These are phyloP conservation scores for Eleusine coracana DNA, from an alignment of 176 grass and related monocot species.

Conservation along the genomic window DNA sequence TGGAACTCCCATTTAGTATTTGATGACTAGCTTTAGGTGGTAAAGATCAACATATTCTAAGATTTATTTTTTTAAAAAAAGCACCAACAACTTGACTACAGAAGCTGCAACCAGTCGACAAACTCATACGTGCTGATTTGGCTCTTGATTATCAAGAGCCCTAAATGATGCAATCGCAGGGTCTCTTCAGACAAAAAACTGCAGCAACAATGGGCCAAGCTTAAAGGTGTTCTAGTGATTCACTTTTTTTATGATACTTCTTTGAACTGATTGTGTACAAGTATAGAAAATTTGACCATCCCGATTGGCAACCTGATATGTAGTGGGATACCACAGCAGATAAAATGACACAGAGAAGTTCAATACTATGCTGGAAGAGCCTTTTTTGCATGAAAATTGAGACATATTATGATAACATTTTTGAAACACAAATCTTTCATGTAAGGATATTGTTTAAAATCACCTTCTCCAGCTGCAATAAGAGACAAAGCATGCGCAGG, in stretches of 20 bases:
- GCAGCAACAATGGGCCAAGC: not conserved
- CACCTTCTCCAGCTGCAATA: conserved; percentile 98
- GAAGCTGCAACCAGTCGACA: not conserved
- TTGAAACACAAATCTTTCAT: conserved; percentile 5
- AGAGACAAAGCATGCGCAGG: conserved; percentile 98
- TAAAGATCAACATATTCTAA: not conserved
- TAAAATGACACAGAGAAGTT: not conserved
- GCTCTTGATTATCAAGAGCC: not conserved
- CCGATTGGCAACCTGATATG: not conserved
- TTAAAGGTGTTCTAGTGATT: not conserved
- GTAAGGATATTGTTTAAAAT: conserved; percentile 17
- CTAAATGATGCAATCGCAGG: not conserved
- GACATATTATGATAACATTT: conserved; percentile 6
- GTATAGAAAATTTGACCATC: not conserved
- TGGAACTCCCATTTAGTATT: not conserved
- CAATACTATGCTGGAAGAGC: not conserved
- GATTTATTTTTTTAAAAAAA: not conserved
- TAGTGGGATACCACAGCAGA: not conserved
- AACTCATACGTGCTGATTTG: not conserved
- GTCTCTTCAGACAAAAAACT: not conserved
- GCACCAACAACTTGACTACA: not conserved
- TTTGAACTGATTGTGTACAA: not conserved
- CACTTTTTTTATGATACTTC: not conserved
- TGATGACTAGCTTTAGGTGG: not conserved
- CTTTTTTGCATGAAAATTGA: conserved; percentile 4